These are phyloP conservation scores for Saksenaea vasiformis DNA, from an alignment of 371 early-diverging fungal genomes.

Conservation along the genomic window DNA sequence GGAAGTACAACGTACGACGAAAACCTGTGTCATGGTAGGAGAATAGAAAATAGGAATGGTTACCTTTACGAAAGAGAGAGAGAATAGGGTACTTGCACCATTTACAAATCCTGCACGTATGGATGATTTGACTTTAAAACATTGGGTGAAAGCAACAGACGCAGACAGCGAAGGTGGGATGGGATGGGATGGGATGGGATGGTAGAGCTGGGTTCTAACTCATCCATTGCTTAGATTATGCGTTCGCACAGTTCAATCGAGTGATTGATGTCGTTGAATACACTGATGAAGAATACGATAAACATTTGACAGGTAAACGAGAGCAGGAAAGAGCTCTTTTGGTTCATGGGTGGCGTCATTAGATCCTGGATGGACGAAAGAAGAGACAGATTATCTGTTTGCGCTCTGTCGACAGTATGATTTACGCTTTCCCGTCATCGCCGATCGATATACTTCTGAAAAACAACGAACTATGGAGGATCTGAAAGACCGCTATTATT, in stretches of 20 bases:
- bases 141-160: constrained; percentile 74
- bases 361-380: constrained; percentile 80
- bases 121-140: constrained; percentile 69
- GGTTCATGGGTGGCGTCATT: not conserved
- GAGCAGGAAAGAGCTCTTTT: not conserved
- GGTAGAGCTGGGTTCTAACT: not conserved
- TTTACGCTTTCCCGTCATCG: constrained; percentile 81
- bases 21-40: constrained; percentile 65
- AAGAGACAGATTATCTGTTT: constrained; percentile 86
- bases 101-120: constrained; percentile 79
- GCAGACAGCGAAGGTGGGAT: constrained; percentile 35
- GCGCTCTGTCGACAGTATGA: constrained; percentile 76
- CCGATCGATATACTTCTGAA: constrained; percentile 74
- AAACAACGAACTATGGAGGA: constrained; percentile 58
- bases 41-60: not conserved
- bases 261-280: constrained; percentile 60
- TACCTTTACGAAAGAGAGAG: not conserved
- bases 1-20: constrained; percentile 68
- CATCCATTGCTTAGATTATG: constrained; percentile 45
- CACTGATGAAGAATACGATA: constrained; percentile 71
- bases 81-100: constrained; percentile 61
- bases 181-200: too few species aligned
- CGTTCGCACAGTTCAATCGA: constrained; percentile 66
- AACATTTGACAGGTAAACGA: constrained; percentile 47
- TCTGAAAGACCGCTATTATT: constrained; percentile 80